Conservation (phyloP, 106 monocot species). For the Posidonia australis region DNA sequence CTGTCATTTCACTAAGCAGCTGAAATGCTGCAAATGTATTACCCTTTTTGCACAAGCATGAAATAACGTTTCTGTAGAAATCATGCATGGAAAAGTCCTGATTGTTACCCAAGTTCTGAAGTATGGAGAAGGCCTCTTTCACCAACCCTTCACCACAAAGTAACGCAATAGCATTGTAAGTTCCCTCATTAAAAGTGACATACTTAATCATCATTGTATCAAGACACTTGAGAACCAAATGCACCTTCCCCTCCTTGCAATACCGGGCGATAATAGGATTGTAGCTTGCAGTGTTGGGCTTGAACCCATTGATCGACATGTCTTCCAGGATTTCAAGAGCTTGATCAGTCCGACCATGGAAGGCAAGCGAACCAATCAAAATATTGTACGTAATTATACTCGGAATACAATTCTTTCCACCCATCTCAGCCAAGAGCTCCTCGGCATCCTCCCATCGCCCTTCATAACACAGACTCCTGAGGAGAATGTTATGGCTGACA, state of each 20-base stretch:
- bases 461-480: constrained; percentile 61
- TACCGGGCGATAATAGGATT: constrained; percentile 69
- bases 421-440: constrained; percentile 65
- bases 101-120: constrained; percentile 39
- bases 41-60: constrained; percentile 67
- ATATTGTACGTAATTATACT: constrained; percentile 67
- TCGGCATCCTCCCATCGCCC: constrained; percentile 64
- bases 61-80: constrained; percentile 54
- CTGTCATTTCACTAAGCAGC: constrained; percentile 58
- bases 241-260: constrained; percentile 48
- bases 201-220: constrained; percentile 44
- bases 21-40: constrained; percentile 67
- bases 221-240: constrained; percentile 45
- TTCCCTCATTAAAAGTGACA: constrained; percentile 54
- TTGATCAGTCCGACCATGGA: constrained; percentile 41
- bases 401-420: constrained; percentile 26
- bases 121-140: constrained; percentile 44
- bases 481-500: constrained; percentile 69
- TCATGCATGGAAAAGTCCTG: constrained; percentile 43
- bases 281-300: constrained; percentile 58
- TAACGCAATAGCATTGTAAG: constrained; percentile 69
- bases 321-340: constrained; percentile 62
- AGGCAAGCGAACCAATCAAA: constrained; percentile 52
- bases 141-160: constrained; percentile 61
- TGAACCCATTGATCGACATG: constrained; percentile 41